phyloP scores from a whole-genome alignment of 345 rosid genomes.

The Cardamine occulta region DNA sequence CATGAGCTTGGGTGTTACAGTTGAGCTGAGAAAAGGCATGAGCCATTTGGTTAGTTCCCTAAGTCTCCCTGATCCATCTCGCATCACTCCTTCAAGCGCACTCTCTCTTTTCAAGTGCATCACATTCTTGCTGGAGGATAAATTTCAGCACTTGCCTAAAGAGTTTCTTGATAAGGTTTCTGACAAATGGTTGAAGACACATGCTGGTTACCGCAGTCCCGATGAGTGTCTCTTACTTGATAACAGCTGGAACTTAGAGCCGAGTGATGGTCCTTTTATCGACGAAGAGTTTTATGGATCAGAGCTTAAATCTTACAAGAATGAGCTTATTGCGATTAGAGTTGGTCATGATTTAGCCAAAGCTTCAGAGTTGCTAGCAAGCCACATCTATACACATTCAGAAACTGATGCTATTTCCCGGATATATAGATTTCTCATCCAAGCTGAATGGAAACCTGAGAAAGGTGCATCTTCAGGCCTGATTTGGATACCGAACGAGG shows the following conservation, averaged over 20 bases:
- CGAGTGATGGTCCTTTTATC: constrained; percentile 73
- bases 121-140: constrained; percentile 38
- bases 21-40: constrained; percentile 54
- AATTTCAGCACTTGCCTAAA: constrained; percentile 36
- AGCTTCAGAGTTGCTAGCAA: constrained; percentile 47
- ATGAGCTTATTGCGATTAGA: constrained; percentile 58
- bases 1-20: constrained; percentile 49
- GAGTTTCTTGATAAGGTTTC: constrained; percentile 47
- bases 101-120: constrained; percentile 57
- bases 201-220: constrained; percentile 58
- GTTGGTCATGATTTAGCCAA: constrained; percentile 46
- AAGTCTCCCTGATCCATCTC: constrained; percentile 45
- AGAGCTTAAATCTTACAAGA: constrained; percentile 31
- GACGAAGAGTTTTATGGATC: constrained; percentile 64
- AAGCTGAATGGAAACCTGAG: constrained; percentile 46
- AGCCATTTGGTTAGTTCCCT: constrained; percentile 51
- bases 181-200: constrained; percentile 61
- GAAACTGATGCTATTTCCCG: constrained; percentile 52
- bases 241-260: constrained; percentile 50
- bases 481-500: constrained; percentile 65
- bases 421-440: constrained; percentile 53
- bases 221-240: constrained; percentile 53
- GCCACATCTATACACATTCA: constrained; percentile 46
- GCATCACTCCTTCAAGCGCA: constrained; percentile 43
- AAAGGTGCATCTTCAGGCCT: constrained; percentile 8